Conservation (phyloP, 805 yeast species). For the Yarrowia yakushimensis region DNA sequence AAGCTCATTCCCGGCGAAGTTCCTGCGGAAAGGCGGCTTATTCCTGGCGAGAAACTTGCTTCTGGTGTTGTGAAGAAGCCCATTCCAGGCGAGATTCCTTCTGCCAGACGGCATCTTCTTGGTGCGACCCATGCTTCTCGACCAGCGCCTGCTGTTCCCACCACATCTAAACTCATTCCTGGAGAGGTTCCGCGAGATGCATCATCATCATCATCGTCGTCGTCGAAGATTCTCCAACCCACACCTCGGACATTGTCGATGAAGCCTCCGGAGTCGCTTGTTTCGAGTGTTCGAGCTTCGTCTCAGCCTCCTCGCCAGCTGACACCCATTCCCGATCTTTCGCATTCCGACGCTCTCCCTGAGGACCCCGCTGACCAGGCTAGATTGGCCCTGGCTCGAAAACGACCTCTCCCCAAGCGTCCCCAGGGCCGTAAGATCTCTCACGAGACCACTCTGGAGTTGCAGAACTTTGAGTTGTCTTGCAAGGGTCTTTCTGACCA, state of each 20-base stretch:
- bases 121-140: neutral
- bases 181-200: neutral
- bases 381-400: neutral
- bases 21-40: neutral
- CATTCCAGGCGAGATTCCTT: neutral
- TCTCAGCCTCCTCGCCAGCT: neutral
- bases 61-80: neutral
- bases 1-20: neutral
- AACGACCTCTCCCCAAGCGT: neutral
- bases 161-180: neutral
- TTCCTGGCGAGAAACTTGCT: neutral
- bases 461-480: constrained; percentile 36
- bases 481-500: constrained; percentile 52
- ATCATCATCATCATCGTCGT: neutral
- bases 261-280: constrained; percentile 15
- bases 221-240: neutral
- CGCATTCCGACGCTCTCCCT: neutral
- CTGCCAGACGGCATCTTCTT: neutral
- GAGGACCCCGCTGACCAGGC: neutral
- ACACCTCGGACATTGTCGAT: neutral
- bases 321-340: constrained; percentile 5
- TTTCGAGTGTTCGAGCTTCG: neutral
- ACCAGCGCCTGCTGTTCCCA: neutral
- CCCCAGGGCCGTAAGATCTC: constrained; percentile 14
- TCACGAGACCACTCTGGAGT: constrained; percentile 27